These are phyloP conservation scores for Apiospora kogelbergensis DNA, from an alignment of 2,329 filamentous ascomycete genomes.

Conservation along the genomic window DNA sequence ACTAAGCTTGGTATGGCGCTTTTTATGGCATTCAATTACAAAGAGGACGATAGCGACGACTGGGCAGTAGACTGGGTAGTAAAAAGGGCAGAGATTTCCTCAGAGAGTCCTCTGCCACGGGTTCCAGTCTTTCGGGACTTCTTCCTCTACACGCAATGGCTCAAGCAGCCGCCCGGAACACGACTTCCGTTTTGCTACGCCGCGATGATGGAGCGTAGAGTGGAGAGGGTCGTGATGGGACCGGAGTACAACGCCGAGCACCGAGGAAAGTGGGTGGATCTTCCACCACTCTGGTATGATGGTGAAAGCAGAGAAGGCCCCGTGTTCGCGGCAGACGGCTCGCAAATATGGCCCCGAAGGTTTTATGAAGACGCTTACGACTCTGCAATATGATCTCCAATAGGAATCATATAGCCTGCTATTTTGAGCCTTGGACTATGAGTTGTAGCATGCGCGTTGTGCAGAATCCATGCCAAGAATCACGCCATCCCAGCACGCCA, in stretches of 20 bases:
- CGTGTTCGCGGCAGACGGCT: not conserved
- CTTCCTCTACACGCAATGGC: not conserved
- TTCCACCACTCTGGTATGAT: not conserved
- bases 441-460: too few relatives aligned
- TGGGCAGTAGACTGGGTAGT: too few relatives aligned
- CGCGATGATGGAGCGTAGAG: too few relatives aligned
- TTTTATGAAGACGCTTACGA: not conserved
- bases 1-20: not conserved
- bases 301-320: not conserved
- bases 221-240: not conserved
- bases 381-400: too few relatives aligned
- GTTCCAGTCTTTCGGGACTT: not conserved
- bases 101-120: not conserved
- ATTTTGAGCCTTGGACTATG: too few relatives aligned
- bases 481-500: too few relatives aligned
- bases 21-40: not conserved
- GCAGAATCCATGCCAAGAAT: too few relatives aligned
- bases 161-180: not conserved
- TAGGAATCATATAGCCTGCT: too few relatives aligned
- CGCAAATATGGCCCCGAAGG: not conserved
- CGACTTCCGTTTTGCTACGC: not conserved
- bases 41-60: too few relatives aligned
- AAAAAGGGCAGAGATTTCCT: not conserved
- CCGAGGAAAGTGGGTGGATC: not conserved
- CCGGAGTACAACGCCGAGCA: not conserved